Evolutionary conservation across 2,329 filamentous ascomycete genomes (phyloP).

Genomic region (Cytospora leucostoma): DNA sequence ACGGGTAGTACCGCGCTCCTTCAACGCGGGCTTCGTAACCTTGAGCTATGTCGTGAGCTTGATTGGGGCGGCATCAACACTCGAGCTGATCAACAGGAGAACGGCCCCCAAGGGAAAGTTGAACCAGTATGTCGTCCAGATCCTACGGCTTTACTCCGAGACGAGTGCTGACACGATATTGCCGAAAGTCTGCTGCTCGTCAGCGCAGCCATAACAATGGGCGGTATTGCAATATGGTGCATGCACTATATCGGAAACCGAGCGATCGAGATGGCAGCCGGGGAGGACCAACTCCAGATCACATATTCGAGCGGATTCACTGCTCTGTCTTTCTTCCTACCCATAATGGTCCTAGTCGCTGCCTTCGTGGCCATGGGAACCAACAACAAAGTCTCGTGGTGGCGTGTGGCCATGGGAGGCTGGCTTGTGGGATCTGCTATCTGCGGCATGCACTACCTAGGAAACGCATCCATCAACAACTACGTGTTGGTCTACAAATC

Average conservation of each 20-base stretch:
- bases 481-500: slow-evolving; percentile 66
- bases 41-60: slow-evolving; percentile 77
- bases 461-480: slow-evolving; percentile 80
- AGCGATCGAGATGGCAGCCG: slow-evolving; percentile 70
- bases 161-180: slow-evolving; percentile 1
- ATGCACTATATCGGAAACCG: slow-evolving; percentile 85
- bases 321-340: slow-evolving; percentile 76
- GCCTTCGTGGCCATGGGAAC: slow-evolving; percentile 70
- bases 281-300: slow-evolving; percentile 65
- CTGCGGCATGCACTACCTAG: slow-evolving; percentile 85
- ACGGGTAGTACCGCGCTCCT: slow-evolving; percentile 50
- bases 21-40: slow-evolving; percentile 63
- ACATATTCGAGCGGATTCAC: slow-evolving; percentile 73
- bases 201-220: slow-evolving; percentile 69
- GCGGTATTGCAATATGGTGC: slow-evolving; percentile 72
- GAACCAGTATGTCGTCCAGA: slow-evolving; percentile 58
- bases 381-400: slow-evolving; percentile 57
- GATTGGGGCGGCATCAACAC: slow-evolving; percentile 74
- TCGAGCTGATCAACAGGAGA: slow-evolving; percentile 78
- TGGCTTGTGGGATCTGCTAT: slow-evolving; percentile 72
- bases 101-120: slow-evolving; percentile 68
- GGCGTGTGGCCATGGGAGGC: slow-evolving; percentile 64
- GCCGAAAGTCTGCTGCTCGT: slow-evolving; percentile 59
- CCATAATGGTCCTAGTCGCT: slow-evolving; percentile 70
- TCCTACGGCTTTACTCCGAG: background rate